These are phyloP conservation scores for Pseudevernia furfuracea DNA, from an alignment of 495 filamentous ascomycete species.

Conservation along the genomic window DNA sequence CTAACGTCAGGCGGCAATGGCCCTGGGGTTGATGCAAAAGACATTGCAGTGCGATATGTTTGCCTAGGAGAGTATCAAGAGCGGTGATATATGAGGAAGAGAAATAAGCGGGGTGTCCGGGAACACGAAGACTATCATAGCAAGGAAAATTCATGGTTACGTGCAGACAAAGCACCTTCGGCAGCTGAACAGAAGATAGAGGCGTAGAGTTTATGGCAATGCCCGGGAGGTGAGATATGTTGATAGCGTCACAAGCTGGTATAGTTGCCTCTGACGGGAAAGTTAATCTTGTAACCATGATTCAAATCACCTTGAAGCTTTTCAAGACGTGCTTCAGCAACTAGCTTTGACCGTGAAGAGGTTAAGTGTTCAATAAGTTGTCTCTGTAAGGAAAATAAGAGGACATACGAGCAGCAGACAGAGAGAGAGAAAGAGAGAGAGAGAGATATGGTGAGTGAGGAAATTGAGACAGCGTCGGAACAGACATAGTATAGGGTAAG, in stretches of 20 bases:
- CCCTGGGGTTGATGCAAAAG: not conserved
- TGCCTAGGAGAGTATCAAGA: not conserved
- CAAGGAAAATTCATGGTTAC: not conserved
- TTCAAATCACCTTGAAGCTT: not conserved
- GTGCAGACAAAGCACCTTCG: not conserved
- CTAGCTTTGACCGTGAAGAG: not conserved
- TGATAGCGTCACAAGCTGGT: not conserved
- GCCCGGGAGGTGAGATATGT: not conserved
- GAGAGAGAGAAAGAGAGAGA: too few relatives aligned
- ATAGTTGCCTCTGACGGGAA: not conserved
- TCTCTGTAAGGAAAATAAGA: not conserved
- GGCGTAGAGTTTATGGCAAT: not conserved
- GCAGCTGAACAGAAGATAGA: not conserved
- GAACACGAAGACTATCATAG: not conserved
- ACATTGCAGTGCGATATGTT: not conserved
- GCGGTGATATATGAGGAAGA: not conserved
- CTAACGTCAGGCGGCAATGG: not conserved
- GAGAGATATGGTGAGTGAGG: not conserved
- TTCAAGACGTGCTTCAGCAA: not conserved
- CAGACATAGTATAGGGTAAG: not conserved
- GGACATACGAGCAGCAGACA: not conserved
- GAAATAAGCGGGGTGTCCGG: not conserved
- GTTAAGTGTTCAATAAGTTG: not conserved
- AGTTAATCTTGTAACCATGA: not conserved
- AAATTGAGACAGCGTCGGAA: not conserved